Percentiles rank a stretch among this genome's conserved stretches.
Conservation (phyloP, 768 basidiomycete species). For the Podaxis pistillaris region DNA sequence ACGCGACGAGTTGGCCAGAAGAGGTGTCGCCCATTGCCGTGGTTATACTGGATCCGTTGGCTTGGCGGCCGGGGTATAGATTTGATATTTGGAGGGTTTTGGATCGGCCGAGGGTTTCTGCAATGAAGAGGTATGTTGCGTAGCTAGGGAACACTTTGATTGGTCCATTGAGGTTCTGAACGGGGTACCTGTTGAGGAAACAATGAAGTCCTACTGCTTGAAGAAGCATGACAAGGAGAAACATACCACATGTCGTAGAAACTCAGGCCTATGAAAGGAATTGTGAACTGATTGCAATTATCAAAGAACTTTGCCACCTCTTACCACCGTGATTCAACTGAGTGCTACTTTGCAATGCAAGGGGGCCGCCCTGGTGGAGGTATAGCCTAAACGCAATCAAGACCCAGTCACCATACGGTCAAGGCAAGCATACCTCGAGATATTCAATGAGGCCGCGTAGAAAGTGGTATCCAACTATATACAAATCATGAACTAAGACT, state of each 20-base stretch:
- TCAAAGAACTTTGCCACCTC: background rate
- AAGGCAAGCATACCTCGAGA: conserved; percentile 37
- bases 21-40: conserved; percentile 47
- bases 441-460: conserved; percentile 48
- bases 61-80: conserved; percentile 49
- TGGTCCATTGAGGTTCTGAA: conserved; percentile 45
- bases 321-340: conserved; percentile 50
- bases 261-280: conserved; percentile 28
- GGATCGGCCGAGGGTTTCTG: conserved; percentile 46
- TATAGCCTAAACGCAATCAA: conserved; percentile 35
- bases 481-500: background rate
- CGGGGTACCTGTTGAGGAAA: conserved; percentile 38
- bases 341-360: conserved; percentile 47
- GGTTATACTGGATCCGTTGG: conserved; percentile 51
- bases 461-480: conserved; percentile 42
- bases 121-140: conserved; percentile 48
- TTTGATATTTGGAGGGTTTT: conserved; percentile 43
- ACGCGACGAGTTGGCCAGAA: conserved; percentile 47
- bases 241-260: conserved; percentile 48
- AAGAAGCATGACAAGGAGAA: background rate
- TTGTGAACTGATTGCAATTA: background rate
- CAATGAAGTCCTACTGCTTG: background rate
- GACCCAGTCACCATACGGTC: background rate
- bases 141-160: conserved; percentile 54
- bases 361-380: conserved; percentile 54